Evolutionary conservation across 2,329 filamentous ascomycete genomes (phyloP), one percentile per base, ranked within the genome.

Genomic region (Fonsecaea nubica): DNA sequence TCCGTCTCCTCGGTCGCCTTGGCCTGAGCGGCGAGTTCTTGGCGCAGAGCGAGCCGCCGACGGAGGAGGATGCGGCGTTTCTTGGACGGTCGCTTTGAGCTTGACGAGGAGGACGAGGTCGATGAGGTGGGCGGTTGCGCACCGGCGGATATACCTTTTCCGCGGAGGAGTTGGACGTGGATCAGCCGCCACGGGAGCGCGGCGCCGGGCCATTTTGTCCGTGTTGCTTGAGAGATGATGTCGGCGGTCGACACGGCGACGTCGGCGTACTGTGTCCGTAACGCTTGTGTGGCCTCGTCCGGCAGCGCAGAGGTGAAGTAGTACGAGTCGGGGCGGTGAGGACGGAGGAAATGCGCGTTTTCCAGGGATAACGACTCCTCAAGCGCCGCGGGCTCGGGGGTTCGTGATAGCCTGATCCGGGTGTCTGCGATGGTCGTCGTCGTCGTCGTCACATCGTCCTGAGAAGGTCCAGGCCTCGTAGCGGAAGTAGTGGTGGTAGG

Each of bases 61-160:
- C 69, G 69, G 48, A 68, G 54, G 15, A 68, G 52, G 21, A 71
- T 69, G 12, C 71, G 70, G 4, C 70, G 62, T 59, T 69, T 72
- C 65, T 73, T 73, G 4, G 65, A 68, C 8, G 71, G 71, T 42
- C 67, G 58, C 2, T 36, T 42, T 38, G 55, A 55, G 32, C 18
- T 30, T 9, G 32, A 25, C 53, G 38, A 4, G 40, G 15, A n/a
- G 2, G 25, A 25, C 25, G 25, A 25, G 25, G 25, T 25, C 25
- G 25, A 25, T 25, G 25, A 25, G 2, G 2, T 25, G 25, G 3
- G 25, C 25, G 25, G 25, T 25, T 25, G 25, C 25, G 25, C 25
- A 25, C 25, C 25, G 25, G 25, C 25, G 25, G 25, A 25, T 25
- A 2, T 25, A 25, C n/a, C 18, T 21, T 54, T 54, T 5, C 38